Conservation (phyloP, 1,139 yeast species). For the Pichia sp. region DNA sequence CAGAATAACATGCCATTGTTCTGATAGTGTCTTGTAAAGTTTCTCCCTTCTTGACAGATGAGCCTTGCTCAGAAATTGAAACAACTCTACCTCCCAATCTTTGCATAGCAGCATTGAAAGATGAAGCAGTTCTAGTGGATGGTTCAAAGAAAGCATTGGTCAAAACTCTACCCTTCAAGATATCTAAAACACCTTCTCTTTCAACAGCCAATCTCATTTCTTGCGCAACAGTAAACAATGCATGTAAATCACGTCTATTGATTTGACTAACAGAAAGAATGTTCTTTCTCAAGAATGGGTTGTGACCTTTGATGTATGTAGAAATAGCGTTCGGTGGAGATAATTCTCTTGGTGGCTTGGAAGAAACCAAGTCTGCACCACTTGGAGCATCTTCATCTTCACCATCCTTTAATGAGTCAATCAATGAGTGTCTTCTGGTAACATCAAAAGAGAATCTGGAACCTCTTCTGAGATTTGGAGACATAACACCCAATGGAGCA, state of each 20-base stretch:
- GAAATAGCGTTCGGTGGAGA: slow-evolving; percentile 75
- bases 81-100: slow-evolving; percentile 98
- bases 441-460: slow-evolving; percentile 48
- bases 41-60: slow-evolving; percentile 97
- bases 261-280: slow-evolving; percentile 86
- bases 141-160: slow-evolving; percentile 98
- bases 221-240: slow-evolving; percentile 93
- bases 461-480: slow-evolving; percentile 31
- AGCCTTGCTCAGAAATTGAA: slow-evolving; percentile 74
- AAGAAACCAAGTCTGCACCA: slow-evolving; percentile 70
- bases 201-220: slow-evolving; percentile 97
- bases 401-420: slow-evolving; percentile 35
- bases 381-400: slow-evolving; percentile 47
- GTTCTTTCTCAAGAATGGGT: slow-evolving; percentile 84
- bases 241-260: slow-evolving; percentile 81
- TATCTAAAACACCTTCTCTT: slow-evolving; percentile 89
- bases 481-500: slow-evolving; percentile 11
- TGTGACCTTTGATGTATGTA: slow-evolving; percentile 70
- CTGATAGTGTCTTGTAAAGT: slow-evolving; percentile 95
- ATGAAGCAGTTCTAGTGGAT: slow-evolving; percentile 92
- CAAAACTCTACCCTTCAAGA: slow-evolving; percentile 83
- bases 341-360: slow-evolving; percentile 64
- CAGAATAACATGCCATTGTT: slow-evolving; percentile 91
- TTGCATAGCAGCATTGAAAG: slow-evolving; percentile 99
- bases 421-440: slow-evolving; percentile 35